Evolutionary conservation across 2,329 filamentous ascomycete species (phyloP), one percentile per base, ranked within the genome.

Genomic region (Annulohypoxylon truncatum): DNA sequence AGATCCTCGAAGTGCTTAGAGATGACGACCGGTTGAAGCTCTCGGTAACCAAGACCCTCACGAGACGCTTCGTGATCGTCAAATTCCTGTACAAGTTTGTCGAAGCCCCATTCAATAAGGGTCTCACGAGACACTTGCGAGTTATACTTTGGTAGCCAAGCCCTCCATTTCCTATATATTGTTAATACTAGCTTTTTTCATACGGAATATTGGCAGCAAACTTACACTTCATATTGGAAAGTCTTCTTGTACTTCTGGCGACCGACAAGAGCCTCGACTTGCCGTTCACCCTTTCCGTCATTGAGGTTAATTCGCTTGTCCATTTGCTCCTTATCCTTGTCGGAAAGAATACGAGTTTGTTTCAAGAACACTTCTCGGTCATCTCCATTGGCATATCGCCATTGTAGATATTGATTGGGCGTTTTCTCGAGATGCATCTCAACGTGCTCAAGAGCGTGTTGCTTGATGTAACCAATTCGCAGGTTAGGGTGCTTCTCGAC

Each of bases 361-460:
- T 99, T 99, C 89, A 99, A 89, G 80, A 96, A 88, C 40, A 98
- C 95, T 79, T 99, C 96, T 54, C 96, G 93, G 75, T 99, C 96
- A 73, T 98, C 96, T 76, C 96, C 96, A 76, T 98, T 93, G 75
- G 93, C 93, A 78, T 98, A 99, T 75, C 96, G 92, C 96, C 96
- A 99, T 82, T 98, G 96, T 31, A 99, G 87, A 77, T 99, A 99
- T 82, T 99, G 96, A 79, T 97, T 98, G 40, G 96, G 96, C 0
- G 96, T 99, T 88, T 99, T 99, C 82, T 99, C 96, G 73, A 98
- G 85, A 77, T 99, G 96, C 95, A 97, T 97, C 82, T 99, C 95
- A 9, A 99, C 96, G 88, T 99, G 96, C 85, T 99, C 96, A 10
- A 99, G 87, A 46, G 96, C 96, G 80, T 99, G 96, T 84, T 99